Percentiles rank a stretch among this genome's conserved stretches.
These are phyloP conservation scores for Colletotrichum sp. DNA, from an alignment of 2,329 filamentous ascomycete genomes.

Conservation along the genomic window DNA sequence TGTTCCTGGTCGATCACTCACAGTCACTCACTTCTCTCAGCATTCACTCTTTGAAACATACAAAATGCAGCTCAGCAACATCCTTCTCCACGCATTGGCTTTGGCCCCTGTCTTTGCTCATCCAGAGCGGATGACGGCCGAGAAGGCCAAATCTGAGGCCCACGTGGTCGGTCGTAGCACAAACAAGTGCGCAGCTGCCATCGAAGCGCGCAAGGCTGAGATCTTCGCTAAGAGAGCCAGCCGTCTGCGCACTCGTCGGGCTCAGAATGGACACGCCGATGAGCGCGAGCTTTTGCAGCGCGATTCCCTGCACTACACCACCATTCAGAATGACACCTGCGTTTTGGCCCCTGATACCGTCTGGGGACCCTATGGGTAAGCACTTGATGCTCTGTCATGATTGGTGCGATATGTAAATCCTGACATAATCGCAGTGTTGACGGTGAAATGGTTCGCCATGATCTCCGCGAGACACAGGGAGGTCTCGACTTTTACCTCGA, in stretches of 20 bases:
- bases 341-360: slow-evolving; percentile 50
- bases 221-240: slow-evolving; percentile 28
- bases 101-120: slow-evolving; percentile 36
- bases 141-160: slow-evolving; percentile 54
- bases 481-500: slow-evolving; percentile 10
- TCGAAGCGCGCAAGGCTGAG: slow-evolving; percentile 48
- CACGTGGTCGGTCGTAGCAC: slow-evolving; percentile 43
- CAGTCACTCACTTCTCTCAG: not conserved
- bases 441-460: slow-evolving; percentile 1
- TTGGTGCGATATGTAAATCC: not conserved
- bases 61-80: not conserved
- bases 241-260: not conserved
- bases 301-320: slow-evolving; percentile 33
- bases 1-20: not conserved
- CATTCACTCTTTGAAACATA: not conserved
- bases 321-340: slow-evolving; percentile 38
- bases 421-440: not conserved
- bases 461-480: not conserved
- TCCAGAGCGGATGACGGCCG: slow-evolving; percentile 50
- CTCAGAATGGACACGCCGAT: slow-evolving; percentile 21
- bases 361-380: slow-evolving; percentile 49
- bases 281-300: slow-evolving; percentile 27
- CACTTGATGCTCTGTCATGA: not conserved
- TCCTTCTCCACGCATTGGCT: not conserved
- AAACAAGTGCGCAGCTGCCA: slow-evolving; percentile 49